Conservation (phyloP, 73 alveolate species). For the Stentor coeruleus region DNA sequence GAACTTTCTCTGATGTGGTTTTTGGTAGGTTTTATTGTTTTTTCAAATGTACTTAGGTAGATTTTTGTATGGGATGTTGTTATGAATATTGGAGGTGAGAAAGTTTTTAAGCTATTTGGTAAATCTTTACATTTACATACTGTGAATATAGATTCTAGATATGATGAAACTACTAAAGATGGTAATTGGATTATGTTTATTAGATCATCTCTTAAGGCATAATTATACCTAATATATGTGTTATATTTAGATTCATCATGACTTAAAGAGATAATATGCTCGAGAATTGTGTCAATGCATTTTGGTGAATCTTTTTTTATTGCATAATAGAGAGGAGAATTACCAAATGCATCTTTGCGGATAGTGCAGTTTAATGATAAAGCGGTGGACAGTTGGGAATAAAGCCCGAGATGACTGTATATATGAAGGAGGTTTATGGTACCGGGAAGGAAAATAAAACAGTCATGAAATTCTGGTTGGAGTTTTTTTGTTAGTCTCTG, state of each 20-base stretch:
- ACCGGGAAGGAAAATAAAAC: not conserved
- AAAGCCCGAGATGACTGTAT: not conserved
- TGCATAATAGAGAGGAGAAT: not conserved
- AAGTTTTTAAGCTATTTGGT: not conserved
- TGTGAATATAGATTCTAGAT: not conserved
- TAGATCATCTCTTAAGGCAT: conserved; percentile 6
- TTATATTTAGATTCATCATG: not conserved
- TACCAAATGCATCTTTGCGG: not conserved
- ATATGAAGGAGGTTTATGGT: not conserved
- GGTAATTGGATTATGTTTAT: not conserved
- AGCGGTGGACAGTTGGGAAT: not conserved
- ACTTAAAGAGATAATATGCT: not conserved
- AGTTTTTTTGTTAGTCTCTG: not conserved
- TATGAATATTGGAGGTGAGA: not conserved
- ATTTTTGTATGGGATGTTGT: too few species aligned
- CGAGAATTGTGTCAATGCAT: not conserved
- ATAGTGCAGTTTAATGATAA: not conserved
- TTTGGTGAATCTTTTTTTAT: not conserved
- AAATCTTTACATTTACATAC: not conserved
- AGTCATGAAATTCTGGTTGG: not conserved
- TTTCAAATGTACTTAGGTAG: too few species aligned
- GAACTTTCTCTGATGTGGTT: too few species aligned
- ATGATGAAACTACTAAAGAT: not conserved
- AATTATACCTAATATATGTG: too few species aligned
- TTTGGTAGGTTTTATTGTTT: too few species aligned